phyloP scores from a whole-genome alignment of 2,329 filamentous ascomycete species.

The Penicillium sp. region DNA sequence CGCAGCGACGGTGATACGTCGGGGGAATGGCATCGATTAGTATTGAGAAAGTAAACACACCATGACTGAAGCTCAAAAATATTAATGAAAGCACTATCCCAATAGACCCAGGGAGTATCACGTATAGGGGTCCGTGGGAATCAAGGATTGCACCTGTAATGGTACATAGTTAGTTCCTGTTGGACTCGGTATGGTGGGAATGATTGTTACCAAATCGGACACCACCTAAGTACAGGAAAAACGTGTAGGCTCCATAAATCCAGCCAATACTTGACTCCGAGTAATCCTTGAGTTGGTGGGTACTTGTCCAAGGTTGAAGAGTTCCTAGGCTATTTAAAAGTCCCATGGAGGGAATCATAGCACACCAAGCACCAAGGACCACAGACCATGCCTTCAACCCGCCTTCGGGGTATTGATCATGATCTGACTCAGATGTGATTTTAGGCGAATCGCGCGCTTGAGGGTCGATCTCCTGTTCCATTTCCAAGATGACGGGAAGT shows the following conservation, averaged over 20 bases:
- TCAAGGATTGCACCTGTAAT: not conserved
- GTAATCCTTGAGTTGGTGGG: constrained; percentile 31
- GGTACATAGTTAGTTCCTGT: too few species aligned
- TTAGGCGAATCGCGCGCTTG: not conserved
- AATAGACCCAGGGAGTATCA: constrained; percentile 3
- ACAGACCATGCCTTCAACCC: constrained; percentile 39
- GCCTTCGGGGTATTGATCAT: constrained; percentile 33
- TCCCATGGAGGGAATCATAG: constrained; percentile 37
- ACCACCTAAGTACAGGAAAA: constrained; percentile 27
- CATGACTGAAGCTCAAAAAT: constrained; percentile 20
- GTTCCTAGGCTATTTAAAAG: constrained; percentile 34
- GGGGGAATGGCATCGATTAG: not conserved
- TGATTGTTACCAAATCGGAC: constrained; percentile 9
- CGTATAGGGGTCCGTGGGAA: not conserved
- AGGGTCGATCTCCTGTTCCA: not conserved
- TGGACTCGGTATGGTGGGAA: not conserved
- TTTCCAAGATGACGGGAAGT: not conserved
- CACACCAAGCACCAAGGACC: constrained; percentile 38
- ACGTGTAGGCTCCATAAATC: constrained; percentile 36
- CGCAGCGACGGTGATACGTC: not conserved
- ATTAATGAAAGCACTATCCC: constrained; percentile 6
- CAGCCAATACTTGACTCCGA: constrained; percentile 34
- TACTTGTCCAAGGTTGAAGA: constrained; percentile 32
- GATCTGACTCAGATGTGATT: not conserved
- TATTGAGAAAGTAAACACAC: constrained; percentile 5